phyloP scores from a whole-genome alignment of 352 stramenopile species.

The Hyaloperonospora arabidopsidis region DNA sequence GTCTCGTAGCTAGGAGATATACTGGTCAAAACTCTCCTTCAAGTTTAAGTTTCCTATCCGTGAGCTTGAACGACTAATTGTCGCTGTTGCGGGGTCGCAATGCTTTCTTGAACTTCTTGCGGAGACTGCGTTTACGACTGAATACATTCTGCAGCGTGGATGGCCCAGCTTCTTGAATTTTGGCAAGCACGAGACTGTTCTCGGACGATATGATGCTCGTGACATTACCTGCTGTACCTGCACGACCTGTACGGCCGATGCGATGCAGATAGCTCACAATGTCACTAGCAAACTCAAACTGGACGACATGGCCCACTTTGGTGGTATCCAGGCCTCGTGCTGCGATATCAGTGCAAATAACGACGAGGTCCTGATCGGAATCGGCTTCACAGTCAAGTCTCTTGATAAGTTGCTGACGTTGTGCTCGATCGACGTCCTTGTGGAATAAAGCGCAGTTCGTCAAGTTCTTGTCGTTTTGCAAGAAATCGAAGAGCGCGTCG shows the following conservation, averaged over 20 bases:
- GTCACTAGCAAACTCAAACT: constrained; percentile 77
- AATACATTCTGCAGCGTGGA: constrained; percentile 57
- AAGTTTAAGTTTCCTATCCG: too few relatives aligned
- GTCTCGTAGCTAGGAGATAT: too few relatives aligned
- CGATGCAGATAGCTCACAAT: constrained; percentile 78
- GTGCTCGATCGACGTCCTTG: constrained; percentile 50
- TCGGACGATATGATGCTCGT: constrained; percentile 59
- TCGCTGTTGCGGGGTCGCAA: constrained; percentile 6
- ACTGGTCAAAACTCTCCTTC: too few relatives aligned
- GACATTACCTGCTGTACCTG: constrained; percentile 43
- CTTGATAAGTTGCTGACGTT: constrained; percentile 42
- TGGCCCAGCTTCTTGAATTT: constrained; percentile 50
- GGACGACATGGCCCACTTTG: constrained; percentile 61
- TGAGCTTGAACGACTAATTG: constrained; percentile 8
- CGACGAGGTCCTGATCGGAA: constrained; percentile 28
- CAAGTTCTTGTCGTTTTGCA: constrained; percentile 33
- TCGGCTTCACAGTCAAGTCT: constrained; percentile 30
- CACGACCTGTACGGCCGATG: constrained; percentile 64
- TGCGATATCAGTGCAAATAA: constrained; percentile 75
- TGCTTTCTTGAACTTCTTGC: constrained; percentile 73
- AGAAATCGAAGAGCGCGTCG: constrained; percentile 43
- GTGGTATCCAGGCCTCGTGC: constrained; percentile 66
- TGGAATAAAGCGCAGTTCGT: constrained; percentile 39
- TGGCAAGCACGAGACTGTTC: constrained; percentile 53
- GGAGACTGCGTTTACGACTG: constrained; percentile 73